Evolutionary conservation across 495 filamentous ascomycete genomes (phyloP), one percentile per base, ranked within the genome.

Genomic region (Acidiella bohemica): DNA sequence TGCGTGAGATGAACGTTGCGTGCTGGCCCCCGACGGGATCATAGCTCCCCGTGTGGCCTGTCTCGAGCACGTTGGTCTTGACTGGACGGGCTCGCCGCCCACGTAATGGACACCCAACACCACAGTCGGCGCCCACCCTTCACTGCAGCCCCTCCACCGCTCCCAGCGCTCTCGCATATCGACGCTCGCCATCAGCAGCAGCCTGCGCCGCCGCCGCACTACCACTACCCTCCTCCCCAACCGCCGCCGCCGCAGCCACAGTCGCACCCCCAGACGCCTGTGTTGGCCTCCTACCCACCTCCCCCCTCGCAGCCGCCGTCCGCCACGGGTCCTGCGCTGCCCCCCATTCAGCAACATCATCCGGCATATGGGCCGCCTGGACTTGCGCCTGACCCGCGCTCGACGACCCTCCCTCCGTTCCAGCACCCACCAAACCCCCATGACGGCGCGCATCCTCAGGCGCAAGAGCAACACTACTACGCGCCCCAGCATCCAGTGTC

Each of bases 271-370:
- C 34, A 7, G n/a, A n/a, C n/a, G n/a, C n/a, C n/a, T n/a, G n/a
- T n/a, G n/a, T n/a, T n/a, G n/a, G n/a, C n/a, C n/a, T n/a, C n/a
- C n/a, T n/a, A n/a, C n/a, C 32, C 32, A 4, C 32, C 32, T 17
- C 14, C 32, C 32, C 16, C 32, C 8, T 36, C 33, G 33, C 33
- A 11, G 33, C 41, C 42, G 17, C 33, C 6, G 13, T 16, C 32
- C 19, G 8, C 16, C 8, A 36, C 34, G 25, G 22, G 38, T n/a
- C 30, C 37, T n/a, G 31, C 40, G 3, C 35, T 49, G 26, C 46
- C 46, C 20, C 46, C 46, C 33, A 44, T 44, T 17, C 21, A 43
- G 10, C 24, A 36, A 17, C 19, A n/a, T n/a, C n/a, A n/a, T n/a
- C n/a, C n/a, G n/a, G n/a, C 24, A 9, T 41, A 35, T 42, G 37